Evolutionary conservation across 495 filamentous ascomycete species (phyloP).

Genomic region (Xylaria intraflava): DNA sequence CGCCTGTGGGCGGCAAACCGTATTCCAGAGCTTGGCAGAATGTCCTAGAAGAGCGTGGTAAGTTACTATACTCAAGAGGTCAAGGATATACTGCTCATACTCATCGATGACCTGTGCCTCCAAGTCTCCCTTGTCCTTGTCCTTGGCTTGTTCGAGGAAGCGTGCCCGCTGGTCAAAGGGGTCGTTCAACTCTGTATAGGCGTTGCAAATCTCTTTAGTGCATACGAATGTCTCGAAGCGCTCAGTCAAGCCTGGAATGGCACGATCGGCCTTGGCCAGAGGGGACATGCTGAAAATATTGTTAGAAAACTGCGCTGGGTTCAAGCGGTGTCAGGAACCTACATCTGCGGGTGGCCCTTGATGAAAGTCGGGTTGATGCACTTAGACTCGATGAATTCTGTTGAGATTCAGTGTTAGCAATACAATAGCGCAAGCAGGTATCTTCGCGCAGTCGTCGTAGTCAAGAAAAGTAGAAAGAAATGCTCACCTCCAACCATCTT

Average conservation of each 20-base stretch:
- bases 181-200: constrained; percentile 97
- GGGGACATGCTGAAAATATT: constrained; percentile 79
- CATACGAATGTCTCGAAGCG: constrained; percentile 96
- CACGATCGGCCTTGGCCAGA: constrained; percentile 88
- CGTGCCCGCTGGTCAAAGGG: constrained; percentile 89
- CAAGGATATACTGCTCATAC: constrained; percentile 28
- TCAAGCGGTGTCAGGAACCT: background rate
- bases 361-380: constrained; percentile 97
- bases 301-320: constrained; percentile 4
- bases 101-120: constrained; percentile 95
- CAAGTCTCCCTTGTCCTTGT: constrained; percentile 95
- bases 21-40: constrained; percentile 77
- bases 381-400: constrained; percentile 85
- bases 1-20: constrained; percentile 87
- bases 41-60: constrained; percentile 45
- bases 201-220: constrained; percentile 95
- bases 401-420: background rate
- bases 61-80: background rate
- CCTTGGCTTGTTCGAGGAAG: constrained; percentile 92
- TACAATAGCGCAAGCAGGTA: background rate
- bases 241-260: constrained; percentile 78
- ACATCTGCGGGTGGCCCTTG: constrained; percentile 42
- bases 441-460: background rate
- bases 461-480: background rate
- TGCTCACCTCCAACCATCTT: constrained; percentile 66